Base-by-base conservation (phyloP, 352 stramenopile species). In the Phytophthora europaea region DNA sequence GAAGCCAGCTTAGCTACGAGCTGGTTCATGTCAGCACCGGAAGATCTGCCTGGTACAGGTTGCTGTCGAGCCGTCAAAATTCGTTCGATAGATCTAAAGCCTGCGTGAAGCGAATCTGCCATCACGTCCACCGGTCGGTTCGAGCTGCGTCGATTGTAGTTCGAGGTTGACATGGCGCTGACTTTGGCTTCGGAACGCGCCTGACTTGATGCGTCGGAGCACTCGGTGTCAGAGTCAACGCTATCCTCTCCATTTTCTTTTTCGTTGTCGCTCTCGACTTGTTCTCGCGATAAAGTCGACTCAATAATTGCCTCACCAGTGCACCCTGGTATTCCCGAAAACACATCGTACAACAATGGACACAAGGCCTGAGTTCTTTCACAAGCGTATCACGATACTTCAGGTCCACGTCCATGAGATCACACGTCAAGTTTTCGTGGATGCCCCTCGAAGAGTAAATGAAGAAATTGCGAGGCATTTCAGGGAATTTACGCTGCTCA, bases 221-320 rank as follows among this genome's bases (percentile, higher is more conserved):
- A 55, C 28, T 55, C 58, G 8, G 28, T 5, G 28, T 47, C 43
- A 15, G 58, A 65, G 3, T n/a, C 43, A 47, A 8, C 40, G n/a
- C 28, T 13, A 33, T n/a, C 18, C 43, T 58, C 33, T 47, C 22
- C 28, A 12, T 16, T 43, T 8, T 28, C 52, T 10, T 61, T n/a
- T 8, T 34, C 28, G 28, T 5, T 8, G 28, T 31, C 28, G 28
- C 28, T 31, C 28, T 61, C 36, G 8, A 58, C 9, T 2, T 33
- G 22, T 0, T 31, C 28, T 31, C 28, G 28, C 36, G 22, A 18
- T 23, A 13, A 31, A 4, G 55, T 45, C 9, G 64, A 65, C 45
- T 71, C 64, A 2, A 54, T 43, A 48, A 65, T 65, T 36, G 43
- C 43, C 20, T 71, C 64, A 2, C 64, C 64, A n/a, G 64, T 71